A percentile compares a stretch with the other conserved stretches of the same genome.
Conservation (phyloP, 176 grass and related monocot genomes). For the Triticum urartu region DNA sequence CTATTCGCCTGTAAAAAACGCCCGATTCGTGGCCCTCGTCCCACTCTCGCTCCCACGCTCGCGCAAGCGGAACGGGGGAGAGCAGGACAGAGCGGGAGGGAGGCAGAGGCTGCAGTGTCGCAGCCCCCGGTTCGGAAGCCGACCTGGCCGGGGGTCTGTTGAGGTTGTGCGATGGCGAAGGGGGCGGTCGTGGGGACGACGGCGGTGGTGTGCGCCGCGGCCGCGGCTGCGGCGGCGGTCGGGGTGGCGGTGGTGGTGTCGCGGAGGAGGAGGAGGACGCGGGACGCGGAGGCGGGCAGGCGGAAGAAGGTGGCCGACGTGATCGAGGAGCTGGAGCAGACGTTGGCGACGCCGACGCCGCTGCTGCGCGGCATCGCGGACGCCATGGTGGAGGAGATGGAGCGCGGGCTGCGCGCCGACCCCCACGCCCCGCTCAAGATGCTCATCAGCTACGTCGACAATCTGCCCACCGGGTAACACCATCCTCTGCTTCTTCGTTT, state of each 20-base stretch:
- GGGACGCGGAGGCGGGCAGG: constrained; percentile 33
- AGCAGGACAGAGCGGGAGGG: background rate
- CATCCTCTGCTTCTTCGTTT: constrained; percentile 1
- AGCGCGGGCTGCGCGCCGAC: constrained; percentile 66
- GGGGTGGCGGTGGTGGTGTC: constrained; percentile 55
- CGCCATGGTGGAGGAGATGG: constrained; percentile 93
- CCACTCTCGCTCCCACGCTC: constrained; percentile 20
- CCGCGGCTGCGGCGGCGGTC: constrained; percentile 53
- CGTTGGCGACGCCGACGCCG: constrained; percentile 57
- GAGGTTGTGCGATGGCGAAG: constrained; percentile 50
- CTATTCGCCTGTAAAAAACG: constrained; percentile 23
- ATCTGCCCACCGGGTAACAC: constrained; percentile 82
- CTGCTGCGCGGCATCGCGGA: constrained; percentile 79
- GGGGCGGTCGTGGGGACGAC: constrained; percentile 47
- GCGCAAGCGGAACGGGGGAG: constrained; percentile 16
- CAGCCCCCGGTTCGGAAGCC: constrained; percentile 25
- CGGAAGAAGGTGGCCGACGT: constrained; percentile 37
- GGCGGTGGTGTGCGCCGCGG: constrained; percentile 60
- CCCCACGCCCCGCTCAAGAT: constrained; percentile 68
- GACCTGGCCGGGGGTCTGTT: background rate
- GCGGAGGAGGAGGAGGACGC: constrained; percentile 26
- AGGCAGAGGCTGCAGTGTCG: background rate
- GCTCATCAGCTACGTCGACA: constrained; percentile 91
- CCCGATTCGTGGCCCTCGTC: constrained; percentile 35
- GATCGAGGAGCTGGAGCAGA: constrained; percentile 66